Percentiles rank a stretch among this genome's conserved stretches.
These are phyloP conservation scores for Calonectria henricotiae DNA, from an alignment of 2,329 filamentous ascomycete genomes.

Conservation along the genomic window DNA sequence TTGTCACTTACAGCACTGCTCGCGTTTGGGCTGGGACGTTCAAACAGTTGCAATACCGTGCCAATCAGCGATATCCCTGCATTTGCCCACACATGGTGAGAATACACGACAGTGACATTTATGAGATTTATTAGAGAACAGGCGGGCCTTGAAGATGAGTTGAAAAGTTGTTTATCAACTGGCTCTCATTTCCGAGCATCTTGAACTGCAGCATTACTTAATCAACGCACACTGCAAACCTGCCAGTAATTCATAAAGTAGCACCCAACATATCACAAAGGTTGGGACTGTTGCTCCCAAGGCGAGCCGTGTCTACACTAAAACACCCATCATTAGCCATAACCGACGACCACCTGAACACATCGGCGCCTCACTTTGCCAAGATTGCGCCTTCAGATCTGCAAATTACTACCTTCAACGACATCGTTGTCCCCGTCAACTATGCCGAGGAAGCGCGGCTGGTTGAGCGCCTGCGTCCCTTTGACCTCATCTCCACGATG, in stretches of 20 bases:
- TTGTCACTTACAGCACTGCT: too few relatives aligned
- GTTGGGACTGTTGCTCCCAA: background rate
- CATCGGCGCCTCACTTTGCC: slow-evolving; percentile 9
- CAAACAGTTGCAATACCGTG: too few relatives aligned
- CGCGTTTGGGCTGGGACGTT: too few relatives aligned
- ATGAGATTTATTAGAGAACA: too few relatives aligned
- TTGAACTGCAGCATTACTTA: too few relatives aligned
- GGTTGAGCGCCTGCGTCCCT: slow-evolving; percentile 2
- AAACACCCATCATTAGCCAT: background rate
- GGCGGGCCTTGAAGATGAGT: too few relatives aligned
- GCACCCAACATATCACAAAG: background rate
- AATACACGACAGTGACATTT: too few relatives aligned
- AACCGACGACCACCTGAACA: slow-evolving; percentile 6
- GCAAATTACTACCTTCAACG: background rate
- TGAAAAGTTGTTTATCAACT: too few relatives aligned
- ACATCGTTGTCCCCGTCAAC: slow-evolving; percentile 6
- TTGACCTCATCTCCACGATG: slow-evolving; percentile 5
- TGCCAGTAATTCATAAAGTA: background rate
- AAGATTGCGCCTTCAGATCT: background rate
- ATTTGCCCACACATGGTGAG: too few relatives aligned
- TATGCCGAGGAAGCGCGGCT: background rate
- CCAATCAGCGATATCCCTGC: too few relatives aligned
- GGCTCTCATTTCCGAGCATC: too few relatives aligned
- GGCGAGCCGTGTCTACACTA: background rate
- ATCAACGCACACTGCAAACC: too few relatives aligned